Conservation (phyloP, 257 asterid species). For the Leptodermis oblonga region DNA sequence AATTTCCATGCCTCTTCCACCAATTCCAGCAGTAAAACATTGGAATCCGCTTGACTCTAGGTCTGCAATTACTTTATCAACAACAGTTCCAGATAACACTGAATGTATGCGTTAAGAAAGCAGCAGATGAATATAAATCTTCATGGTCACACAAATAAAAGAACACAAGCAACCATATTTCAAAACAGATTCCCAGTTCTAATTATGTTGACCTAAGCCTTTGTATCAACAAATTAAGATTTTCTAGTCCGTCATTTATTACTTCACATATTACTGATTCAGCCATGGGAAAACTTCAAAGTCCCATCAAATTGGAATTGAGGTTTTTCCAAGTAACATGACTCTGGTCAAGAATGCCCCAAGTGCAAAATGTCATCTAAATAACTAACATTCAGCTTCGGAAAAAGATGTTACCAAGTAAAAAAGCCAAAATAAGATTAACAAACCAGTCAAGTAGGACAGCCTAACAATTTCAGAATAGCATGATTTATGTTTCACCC, state of each 20-base stretch:
- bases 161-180: not conserved
- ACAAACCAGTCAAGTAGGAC: not conserved
- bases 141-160: not conserved
- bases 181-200: not conserved
- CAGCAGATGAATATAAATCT: not conserved
- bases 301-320: not conserved
- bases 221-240: not conserved
- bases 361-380: not conserved
- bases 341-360: not conserved
- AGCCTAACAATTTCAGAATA: not conserved
- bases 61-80: constrained; percentile 67
- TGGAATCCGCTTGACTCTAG: constrained; percentile 75
- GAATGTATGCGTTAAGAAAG: constrained; percentile 46
- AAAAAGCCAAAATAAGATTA: not conserved
- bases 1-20: constrained; percentile 82
- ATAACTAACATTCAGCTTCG: not conserved
- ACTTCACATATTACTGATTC: not conserved
- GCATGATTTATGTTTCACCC: not conserved
- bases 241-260: no score
- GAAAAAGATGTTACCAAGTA: not conserved
- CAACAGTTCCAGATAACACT: constrained; percentile 80
- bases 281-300: not conserved
- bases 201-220: not conserved
- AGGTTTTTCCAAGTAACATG: not conserved
- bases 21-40: constrained; percentile 82